A percentile compares a stretch with the other conserved stretches of the same genome.
These are phyloP conservation scores for Pneumocystis oryctolagi DNA, from an alignment of 1,139 yeast species.

Conservation along the genomic window DNA sequence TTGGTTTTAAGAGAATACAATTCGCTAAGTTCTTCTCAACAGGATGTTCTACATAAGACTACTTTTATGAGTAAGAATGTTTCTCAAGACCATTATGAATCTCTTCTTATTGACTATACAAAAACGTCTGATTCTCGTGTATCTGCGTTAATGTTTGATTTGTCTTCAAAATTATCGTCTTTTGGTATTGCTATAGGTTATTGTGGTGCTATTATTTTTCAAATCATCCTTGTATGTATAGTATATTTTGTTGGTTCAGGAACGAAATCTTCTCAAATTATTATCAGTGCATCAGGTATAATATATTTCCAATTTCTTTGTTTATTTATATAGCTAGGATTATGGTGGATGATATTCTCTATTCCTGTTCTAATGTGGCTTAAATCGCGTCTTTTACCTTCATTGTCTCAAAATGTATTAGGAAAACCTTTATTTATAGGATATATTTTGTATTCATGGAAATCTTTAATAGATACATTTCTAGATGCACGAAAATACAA, in stretches of 20 bases:
- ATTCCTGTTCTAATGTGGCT: conserved; percentile 38
- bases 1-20: conserved; percentile 5
- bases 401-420: conserved; percentile 15
- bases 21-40: neutral
- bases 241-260: conserved; percentile 32
- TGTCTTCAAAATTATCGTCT: conserved; percentile 1
- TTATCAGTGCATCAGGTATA: conserved; percentile 4
- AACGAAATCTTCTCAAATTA: neutral
- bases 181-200: conserved; percentile 53
- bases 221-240: conserved; percentile 37
- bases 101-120: neutral
- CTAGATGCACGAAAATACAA: neutral
- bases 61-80: neutral
- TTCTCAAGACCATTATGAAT: neutral
- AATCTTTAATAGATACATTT: conserved; percentile 34
- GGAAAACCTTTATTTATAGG: conserved; percentile 17
- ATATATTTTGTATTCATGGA: conserved; percentile 43
- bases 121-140: neutral
- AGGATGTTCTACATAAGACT: neutral
- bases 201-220: conserved; percentile 47
- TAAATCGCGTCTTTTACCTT: conserved; percentile 31
- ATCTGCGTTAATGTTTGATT: neutral
- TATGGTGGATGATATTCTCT: conserved; percentile 60
- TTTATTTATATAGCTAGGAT: conserved; percentile 43
- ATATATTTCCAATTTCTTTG: conserved; percentile 33